Conservation (phyloP, 1,284 basidiomycete species). For the Boletus smithii region DNA sequence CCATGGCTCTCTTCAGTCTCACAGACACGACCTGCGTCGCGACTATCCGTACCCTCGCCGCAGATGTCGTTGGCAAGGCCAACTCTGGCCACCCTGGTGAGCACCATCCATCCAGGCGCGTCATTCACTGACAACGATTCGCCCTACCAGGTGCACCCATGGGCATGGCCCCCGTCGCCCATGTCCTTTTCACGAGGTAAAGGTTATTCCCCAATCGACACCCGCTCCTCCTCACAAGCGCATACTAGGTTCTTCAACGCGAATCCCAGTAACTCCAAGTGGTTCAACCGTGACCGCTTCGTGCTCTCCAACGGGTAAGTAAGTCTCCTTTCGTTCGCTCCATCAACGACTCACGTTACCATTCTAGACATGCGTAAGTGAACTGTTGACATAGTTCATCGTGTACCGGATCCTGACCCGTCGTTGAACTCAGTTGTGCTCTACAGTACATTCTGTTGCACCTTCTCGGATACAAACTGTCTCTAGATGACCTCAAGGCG, state of each 20-base stretch:
- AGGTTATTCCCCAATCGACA: neutral
- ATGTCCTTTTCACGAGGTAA: constrained; percentile 81
- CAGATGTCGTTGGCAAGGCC: constrained; percentile 72
- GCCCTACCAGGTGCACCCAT: constrained; percentile 71
- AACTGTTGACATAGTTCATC: neutral
- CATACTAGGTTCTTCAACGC: constrained; percentile 71
- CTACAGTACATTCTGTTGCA: constrained; percentile 84
- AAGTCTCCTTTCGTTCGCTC: constrained; percentile 6
- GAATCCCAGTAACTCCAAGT: constrained; percentile 86
- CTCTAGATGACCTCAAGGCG: constrained; percentile 79
- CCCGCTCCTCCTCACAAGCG: constrained; percentile 9
- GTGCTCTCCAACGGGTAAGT: constrained; percentile 84
- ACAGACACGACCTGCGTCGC: constrained; percentile 61
- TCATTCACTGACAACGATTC: constrained; percentile 10
- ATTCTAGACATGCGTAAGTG: constrained; percentile 63
- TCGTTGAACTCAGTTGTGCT: constrained; percentile 57
- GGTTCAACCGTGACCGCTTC: constrained; percentile 90
- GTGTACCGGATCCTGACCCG: constrained; percentile 5
- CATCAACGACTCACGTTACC: constrained; percentile 11
- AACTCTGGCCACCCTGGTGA: constrained; percentile 91
- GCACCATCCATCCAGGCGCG: constrained; percentile 2
- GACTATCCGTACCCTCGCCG: constrained; percentile 70
- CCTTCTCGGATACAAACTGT: constrained; percentile 79
- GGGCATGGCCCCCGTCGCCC: constrained; percentile 88
- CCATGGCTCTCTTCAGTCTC: constrained; percentile 46